Conservation (phyloP, 345 rosid genomes). For the Toxicodendron radicans region DNA sequence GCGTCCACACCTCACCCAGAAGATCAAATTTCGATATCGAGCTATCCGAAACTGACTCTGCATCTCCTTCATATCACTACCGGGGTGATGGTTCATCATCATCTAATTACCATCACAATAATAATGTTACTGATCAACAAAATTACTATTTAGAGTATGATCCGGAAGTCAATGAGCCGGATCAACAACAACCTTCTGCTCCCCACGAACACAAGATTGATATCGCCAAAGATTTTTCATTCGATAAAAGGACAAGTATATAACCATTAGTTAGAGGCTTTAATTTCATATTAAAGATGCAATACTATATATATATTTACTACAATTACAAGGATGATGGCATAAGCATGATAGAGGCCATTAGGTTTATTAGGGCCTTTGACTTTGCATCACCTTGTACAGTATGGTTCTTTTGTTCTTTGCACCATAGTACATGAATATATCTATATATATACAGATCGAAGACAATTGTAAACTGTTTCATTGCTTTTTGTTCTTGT, state of each 20-base stretch:
- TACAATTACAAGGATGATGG: not conserved
- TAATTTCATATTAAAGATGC: too few relatives aligned
- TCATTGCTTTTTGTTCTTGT: not conserved
- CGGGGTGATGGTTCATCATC: conserved; percentile 32
- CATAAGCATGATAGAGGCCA: not conserved
- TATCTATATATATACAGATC: not conserved
- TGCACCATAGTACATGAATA: not conserved
- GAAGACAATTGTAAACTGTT: not conserved
- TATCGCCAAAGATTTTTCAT: conserved; percentile 39
- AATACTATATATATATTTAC: too few relatives aligned
- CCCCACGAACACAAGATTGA: conserved; percentile 18
- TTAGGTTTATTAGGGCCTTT: not conserved
- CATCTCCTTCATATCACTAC: conserved; percentile 14
- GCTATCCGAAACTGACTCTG: too few relatives aligned
- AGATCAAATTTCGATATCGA: conserved; percentile 32
- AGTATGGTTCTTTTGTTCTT: conserved; percentile 7
- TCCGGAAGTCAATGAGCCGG: not conserved
- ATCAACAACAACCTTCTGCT: not conserved
- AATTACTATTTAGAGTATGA: not conserved
- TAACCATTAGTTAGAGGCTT: not conserved
- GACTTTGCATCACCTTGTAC: not conserved
- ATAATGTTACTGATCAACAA: not conserved
- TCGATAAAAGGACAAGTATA: conserved; percentile 26
- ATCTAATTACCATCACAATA: conserved; percentile 6
- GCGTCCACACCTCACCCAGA: conserved; percentile 36